These are phyloP conservation scores for Elsinoe fawcettii DNA, from an alignment of 2,329 filamentous ascomycete species.

Conservation along the genomic window DNA sequence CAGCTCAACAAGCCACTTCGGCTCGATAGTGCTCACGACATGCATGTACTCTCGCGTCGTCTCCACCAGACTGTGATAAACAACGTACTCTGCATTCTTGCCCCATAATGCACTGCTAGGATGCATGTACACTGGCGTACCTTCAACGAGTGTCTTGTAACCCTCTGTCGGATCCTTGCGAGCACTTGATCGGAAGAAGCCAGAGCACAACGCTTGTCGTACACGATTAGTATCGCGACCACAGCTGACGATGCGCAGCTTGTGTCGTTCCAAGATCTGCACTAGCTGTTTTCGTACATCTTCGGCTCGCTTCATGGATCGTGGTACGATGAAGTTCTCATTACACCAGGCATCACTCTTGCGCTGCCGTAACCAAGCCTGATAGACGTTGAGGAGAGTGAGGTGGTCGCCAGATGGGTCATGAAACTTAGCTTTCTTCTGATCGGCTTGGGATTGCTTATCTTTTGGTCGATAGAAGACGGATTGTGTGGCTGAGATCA, in stretches of 20 bases:
- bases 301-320: constrained; percentile 78
- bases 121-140: constrained; percentile 90
- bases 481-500: constrained; percentile 72
- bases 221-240: constrained; percentile 82
- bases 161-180: constrained; percentile 94
- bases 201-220: constrained; percentile 78
- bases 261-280: constrained; percentile 89
- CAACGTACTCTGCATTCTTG: constrained; percentile 92
- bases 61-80: constrained; percentile 83
- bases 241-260: constrained; percentile 72
- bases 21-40: constrained; percentile 83
- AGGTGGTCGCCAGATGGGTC: constrained; percentile 91
- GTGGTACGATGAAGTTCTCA: constrained; percentile 94
- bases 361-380: constrained; percentile 82
- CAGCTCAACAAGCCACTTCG: constrained; percentile 86
- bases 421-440: constrained; percentile 97
- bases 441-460: constrained; percentile 90
- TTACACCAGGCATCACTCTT: constrained; percentile 88
- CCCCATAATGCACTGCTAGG: constrained; percentile 87
- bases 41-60: constrained; percentile 99
- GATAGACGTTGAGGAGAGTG: constrained; percentile 92
- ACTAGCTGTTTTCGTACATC: constrained; percentile 89
- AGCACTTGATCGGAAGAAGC: constrained; percentile 92
- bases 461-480: constrained; percentile 96
- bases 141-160: constrained; percentile 94